Base-by-base conservation (phyloP, 1,139 yeast species). In the Candida smagusa region DNA sequence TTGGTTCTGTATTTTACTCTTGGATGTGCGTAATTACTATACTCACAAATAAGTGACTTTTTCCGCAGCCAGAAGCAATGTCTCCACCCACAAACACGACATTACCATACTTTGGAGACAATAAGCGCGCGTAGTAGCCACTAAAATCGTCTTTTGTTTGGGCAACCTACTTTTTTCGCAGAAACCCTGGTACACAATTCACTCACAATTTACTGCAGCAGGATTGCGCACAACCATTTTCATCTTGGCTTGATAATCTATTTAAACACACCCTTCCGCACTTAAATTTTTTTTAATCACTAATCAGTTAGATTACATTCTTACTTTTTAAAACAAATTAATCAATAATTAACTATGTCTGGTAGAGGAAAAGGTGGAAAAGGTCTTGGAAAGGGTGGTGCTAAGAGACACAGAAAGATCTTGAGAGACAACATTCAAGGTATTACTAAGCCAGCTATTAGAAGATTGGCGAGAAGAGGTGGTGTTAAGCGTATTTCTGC, bases 401-500 rank as follows among this genome's bases (percentile, higher is more conserved):
- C 98, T 62, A 92, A 92, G 84, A 92, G 97, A 77, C 98, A 92
- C 89, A 87, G 97, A 84, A 90, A 90, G 87, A 88, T 92, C 74
- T 81, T 90, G 59, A 89, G 97, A 81, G 98, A 92, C 72, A 92
- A 92, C 90, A 90, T 92, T 57, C 97, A 90, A 78, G 98, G 98
- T 79, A 90, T 92, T 67, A 92, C 98, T 52, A 92, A 92, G 81
- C 98, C 98, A 68, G 98, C 98, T 63, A 92, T 92, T 68, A 89
- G 98, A 79, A 90, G 98, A 86, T 84, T 92, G 63, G 98, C 98
- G 46, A 90, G 98, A 84, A 89, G 98, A 87, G 98, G 98, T 77
- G 98, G 98, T 87, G 98, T 92, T 65, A 92, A 92, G 84, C 96
- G 97, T 85, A 92, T 92, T 61, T 90, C 97, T 52, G 97, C 96